These are phyloP conservation scores for Castanea sativa DNA, from an alignment of 306 rosid genomes.

Conservation along the genomic window DNA sequence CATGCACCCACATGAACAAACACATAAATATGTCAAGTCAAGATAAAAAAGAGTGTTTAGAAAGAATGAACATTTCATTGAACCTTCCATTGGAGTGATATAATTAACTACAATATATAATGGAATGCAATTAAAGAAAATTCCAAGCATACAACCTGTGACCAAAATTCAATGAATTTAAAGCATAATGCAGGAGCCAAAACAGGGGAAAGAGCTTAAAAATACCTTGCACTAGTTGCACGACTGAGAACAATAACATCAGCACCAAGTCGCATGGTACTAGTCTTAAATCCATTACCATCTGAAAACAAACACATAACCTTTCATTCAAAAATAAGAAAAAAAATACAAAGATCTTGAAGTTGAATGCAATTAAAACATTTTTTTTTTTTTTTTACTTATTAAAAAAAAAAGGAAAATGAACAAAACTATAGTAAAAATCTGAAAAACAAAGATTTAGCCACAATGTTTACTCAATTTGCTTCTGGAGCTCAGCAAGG, in stretches of 20 bases:
- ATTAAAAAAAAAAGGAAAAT: background rate
- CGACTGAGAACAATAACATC: slow-evolving; percentile 90
- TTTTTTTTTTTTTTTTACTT: background rate
- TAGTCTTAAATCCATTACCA: slow-evolving; percentile 99
- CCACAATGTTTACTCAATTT: background rate
- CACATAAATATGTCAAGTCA: background rate
- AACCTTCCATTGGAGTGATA: background rate
- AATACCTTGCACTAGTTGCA: slow-evolving; percentile 52
- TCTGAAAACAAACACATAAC: slow-evolving; percentile 43
- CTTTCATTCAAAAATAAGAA: slow-evolving; percentile 15
- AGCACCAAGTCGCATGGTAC: slow-evolving; percentile 95
- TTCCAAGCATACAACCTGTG: background rate
- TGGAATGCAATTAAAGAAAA: background rate
- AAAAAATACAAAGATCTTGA: slow-evolving; percentile 16
- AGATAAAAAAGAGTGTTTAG: background rate
- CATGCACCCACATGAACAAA: background rate
- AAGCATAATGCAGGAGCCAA: slow-evolving; percentile 7
- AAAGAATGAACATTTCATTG: background rate
- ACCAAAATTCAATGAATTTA: slow-evolving; percentile 6
- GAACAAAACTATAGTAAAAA: background rate
- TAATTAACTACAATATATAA: background rate
- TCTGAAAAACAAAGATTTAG: background rate
- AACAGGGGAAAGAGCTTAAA: slow-evolving; percentile 8
- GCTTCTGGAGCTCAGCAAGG: background rate
- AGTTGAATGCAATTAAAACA: slow-evolving; percentile 10